Conservation (phyloP, 2,329 filamentous ascomycete species). For the Chrysoporthe deuterocubensis region DNA sequence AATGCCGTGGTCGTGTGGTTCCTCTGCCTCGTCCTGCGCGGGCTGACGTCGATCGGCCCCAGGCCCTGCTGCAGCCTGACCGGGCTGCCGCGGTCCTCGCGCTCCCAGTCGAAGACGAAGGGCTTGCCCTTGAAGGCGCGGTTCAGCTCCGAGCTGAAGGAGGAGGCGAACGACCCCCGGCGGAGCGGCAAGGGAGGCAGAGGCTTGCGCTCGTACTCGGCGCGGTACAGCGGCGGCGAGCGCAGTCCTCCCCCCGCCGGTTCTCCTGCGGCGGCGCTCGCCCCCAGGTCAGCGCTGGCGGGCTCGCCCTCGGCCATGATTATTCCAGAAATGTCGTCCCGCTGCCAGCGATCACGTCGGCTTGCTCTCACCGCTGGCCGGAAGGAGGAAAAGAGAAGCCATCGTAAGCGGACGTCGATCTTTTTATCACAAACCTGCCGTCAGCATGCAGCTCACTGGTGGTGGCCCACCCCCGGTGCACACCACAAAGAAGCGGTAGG, state of each 20-base stretch:
- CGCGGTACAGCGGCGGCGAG: conserved; percentile 15
- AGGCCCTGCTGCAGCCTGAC: not conserved
- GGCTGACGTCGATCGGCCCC: not conserved
- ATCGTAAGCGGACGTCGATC: not conserved
- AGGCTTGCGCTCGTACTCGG: conserved; percentile 23
- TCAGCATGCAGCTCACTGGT: no score
- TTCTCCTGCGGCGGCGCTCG: not conserved
- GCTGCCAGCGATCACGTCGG: not conserved
- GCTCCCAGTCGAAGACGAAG: conserved; percentile 22
- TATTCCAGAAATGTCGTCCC: not conserved
- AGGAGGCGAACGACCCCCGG: conserved; percentile 11
- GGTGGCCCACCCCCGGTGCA: no score
- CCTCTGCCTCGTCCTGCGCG: not conserved
- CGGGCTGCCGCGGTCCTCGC: conserved; percentile 5
- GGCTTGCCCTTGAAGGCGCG: conserved; percentile 7
- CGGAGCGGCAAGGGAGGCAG: conserved; percentile 22
- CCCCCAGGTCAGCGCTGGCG: conserved; percentile 3
- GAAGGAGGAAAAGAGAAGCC: not conserved
- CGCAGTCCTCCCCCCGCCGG: not conserved
- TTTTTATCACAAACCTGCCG: not conserved
- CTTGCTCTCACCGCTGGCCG: not conserved
- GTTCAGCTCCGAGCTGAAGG: conserved; percentile 12
- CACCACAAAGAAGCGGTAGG: conserved; percentile 7
- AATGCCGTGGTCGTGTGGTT: not conserved
- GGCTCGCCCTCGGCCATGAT: not conserved